phyloP scores from a whole-genome alignment of 2,329 filamentous ascomycete genomes.

The Talaromyces amestolkiae region DNA sequence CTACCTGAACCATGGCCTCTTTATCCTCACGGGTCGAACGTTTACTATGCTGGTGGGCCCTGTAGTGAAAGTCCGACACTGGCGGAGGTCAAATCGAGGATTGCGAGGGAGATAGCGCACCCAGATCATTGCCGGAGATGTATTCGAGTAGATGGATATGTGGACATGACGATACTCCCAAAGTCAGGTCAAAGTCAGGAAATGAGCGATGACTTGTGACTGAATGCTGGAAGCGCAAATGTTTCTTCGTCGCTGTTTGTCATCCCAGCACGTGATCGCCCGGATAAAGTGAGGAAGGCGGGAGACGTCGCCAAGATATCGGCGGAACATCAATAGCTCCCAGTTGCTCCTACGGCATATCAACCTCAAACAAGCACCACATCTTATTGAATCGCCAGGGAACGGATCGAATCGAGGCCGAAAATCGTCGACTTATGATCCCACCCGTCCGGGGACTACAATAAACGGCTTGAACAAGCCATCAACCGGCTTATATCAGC shows the following conservation, averaged over 20 bases:
- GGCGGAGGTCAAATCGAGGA: slow-evolving; percentile 26
- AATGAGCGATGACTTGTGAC: neutral
- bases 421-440: neutral
- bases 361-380: neutral
- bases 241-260: slow-evolving; percentile 5
- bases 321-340: slow-evolving; percentile 8
- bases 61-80: slow-evolving; percentile 24
- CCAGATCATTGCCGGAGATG: slow-evolving; percentile 32
- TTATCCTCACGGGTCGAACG: slow-evolving; percentile 34
- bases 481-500: neutral
- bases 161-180: slow-evolving; percentile 10
- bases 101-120: slow-evolving; percentile 31
- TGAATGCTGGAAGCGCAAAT: neutral
- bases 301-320: slow-evolving; percentile 5
- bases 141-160: neutral
- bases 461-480: slow-evolving; percentile 12
- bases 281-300: neutral
- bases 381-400: neutral
- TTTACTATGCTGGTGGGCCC: slow-evolving; percentile 22
- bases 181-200: neutral
- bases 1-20: slow-evolving; percentile 37
- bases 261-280: slow-evolving; percentile 11
- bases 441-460: neutral
- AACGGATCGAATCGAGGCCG: neutral
- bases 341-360: neutral